Percentiles rank a stretch among this genome's conserved stretches.
Conservation (phyloP, 192 early-diverging fungal genomes). For the Entomortierella chlamydospora region DNA sequence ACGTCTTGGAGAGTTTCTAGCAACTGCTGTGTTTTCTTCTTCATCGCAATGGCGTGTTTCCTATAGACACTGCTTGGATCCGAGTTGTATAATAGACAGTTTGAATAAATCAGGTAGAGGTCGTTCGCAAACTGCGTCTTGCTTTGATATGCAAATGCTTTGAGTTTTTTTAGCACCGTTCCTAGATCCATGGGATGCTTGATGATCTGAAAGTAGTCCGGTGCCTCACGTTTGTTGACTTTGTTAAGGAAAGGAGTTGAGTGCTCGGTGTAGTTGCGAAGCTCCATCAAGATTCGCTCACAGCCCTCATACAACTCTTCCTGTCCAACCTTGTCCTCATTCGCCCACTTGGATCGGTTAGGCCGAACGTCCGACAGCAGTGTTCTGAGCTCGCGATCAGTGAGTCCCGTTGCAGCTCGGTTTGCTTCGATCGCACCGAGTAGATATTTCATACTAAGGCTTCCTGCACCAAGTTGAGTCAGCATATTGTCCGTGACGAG, state of each 20-base stretch:
- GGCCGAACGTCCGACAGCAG: conserved; percentile 83
- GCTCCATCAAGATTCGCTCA: conserved; percentile 84
- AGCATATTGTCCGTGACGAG: conserved; percentile 26
- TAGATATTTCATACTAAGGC: conserved; percentile 71
- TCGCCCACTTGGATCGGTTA: conserved; percentile 90
- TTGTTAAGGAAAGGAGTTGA: conserved; percentile 87
- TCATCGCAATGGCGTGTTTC: conserved; percentile 85
- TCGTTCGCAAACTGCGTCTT: conserved; percentile 92
- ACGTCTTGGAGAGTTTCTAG: conserved; percentile 89
- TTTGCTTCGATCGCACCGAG: conserved; percentile 80
- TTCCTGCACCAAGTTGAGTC: conserved; percentile 34
- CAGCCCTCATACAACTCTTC: conserved; percentile 92
- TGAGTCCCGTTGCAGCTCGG: conserved; percentile 69
- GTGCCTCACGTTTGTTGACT: conserved; percentile 90
- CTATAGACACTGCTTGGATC: conserved; percentile 86
- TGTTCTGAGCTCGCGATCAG: conserved; percentile 77
- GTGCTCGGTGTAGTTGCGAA: conserved; percentile 85
- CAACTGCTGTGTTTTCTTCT: conserved; percentile 77
- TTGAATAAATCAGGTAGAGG: conserved; percentile 89
- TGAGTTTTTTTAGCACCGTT: conserved; percentile 90
- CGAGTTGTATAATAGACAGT: conserved; percentile 93
- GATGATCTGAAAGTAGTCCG: conserved; percentile 92
- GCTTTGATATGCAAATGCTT: conserved; percentile 81
- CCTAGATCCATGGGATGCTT: conserved; percentile 96
- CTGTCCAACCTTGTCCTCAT: conserved; percentile 86